Evolutionary conservation across 2,329 filamentous ascomycete genomes (phyloP).

Genomic region (Falciphora oryzae): DNA sequence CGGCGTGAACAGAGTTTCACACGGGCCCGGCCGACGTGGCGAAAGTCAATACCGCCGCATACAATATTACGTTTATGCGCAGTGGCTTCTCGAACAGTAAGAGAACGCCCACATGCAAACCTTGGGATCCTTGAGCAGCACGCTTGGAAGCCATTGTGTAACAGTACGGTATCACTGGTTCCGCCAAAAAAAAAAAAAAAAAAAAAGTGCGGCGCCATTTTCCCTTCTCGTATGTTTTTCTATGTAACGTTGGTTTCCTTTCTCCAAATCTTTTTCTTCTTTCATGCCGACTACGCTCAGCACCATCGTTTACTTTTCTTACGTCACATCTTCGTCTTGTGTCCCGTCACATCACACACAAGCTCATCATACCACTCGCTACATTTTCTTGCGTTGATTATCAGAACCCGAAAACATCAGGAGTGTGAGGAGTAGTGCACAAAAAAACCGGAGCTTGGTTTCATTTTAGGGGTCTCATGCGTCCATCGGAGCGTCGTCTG

Average conservation of each 20-base stretch:
- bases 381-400: neutral
- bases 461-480: neutral
- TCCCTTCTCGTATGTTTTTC: constrained; percentile 2
- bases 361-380: neutral
- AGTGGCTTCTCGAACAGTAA: neutral
- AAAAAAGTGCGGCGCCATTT: neutral
- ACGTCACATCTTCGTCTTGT: neutral
- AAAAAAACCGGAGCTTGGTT: neutral
- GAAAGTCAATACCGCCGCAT: neutral
- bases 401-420: neutral
- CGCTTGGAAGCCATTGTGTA: neutral
- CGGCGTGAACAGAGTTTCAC: neutral
- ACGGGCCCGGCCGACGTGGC: neutral
- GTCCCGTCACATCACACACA: neutral
- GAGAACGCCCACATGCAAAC: neutral
- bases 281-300: neutral
- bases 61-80: neutral
- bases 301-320: neutral
- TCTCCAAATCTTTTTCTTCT: constrained; percentile 8
- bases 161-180: neutral
- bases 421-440: neutral
- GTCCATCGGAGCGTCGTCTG: neutral
- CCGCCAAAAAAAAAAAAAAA: neutral
- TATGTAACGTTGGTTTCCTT: neutral
- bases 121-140: neutral